A percentile compares a stretch with the other conserved stretches of the same genome.
phyloP scores from a whole-genome alignment of 306 rosid genomes.

The Argentina anserina region DNA sequence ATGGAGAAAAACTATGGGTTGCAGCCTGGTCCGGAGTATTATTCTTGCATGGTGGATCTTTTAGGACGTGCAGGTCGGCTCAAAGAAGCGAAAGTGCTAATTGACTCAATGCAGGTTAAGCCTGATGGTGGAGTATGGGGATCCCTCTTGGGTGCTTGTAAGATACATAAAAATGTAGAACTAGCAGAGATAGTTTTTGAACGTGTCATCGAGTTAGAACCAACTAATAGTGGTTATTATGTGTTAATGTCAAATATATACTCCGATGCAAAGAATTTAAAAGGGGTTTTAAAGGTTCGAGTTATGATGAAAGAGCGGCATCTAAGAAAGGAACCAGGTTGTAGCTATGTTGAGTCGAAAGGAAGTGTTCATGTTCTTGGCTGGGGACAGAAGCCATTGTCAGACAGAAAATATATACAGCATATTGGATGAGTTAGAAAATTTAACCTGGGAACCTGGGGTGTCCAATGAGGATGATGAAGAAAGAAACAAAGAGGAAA shows the following conservation, averaged over 20 bases:
- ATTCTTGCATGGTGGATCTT: slow-evolving; percentile 84
- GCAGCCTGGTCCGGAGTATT: slow-evolving; percentile 71
- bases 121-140: slow-evolving; percentile 96
- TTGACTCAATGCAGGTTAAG: slow-evolving; percentile 53
- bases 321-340: slow-evolving; percentile 77
- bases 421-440: slow-evolving; percentile 56
- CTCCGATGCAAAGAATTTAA: slow-evolving; percentile 50
- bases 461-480: slow-evolving; percentile 22
- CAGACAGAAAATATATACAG: slow-evolving; percentile 51
- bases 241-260: slow-evolving; percentile 76
- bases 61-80: slow-evolving; percentile 80
- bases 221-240: slow-evolving; percentile 72
- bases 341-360: slow-evolving; percentile 64
- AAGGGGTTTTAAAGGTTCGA: slow-evolving; percentile 64
- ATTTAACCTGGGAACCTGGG: slow-evolving; percentile 37
- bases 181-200: slow-evolving; percentile 75
- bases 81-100: slow-evolving; percentile 58
- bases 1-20: slow-evolving; percentile 54
- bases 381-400: slow-evolving; percentile 61
- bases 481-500: slow-evolving; percentile 39
- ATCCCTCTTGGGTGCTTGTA: slow-evolving; percentile 88
- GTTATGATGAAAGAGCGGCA: slow-evolving; percentile 69
- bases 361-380: slow-evolving; percentile 67
- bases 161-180: slow-evolving; percentile 64
- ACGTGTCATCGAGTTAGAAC: slow-evolving; percentile 61